Percentiles rank a stretch among this genome's conserved stretches.
phyloP scores from a whole-genome alignment of 169 alveolate species.

The Plasmodium vivax region DNA sequence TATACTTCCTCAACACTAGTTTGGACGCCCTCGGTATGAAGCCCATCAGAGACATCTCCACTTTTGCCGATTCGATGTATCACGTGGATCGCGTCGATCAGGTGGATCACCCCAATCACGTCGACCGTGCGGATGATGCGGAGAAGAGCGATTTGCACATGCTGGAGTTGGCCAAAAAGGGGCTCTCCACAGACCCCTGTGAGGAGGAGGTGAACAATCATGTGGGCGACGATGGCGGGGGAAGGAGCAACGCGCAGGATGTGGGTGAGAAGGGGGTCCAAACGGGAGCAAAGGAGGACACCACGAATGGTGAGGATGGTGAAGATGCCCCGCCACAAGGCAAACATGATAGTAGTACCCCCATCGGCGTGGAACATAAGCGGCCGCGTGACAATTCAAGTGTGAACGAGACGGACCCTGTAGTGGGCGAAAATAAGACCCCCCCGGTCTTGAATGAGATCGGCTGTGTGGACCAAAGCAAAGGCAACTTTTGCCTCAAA shows the following conservation, averaged over 20 bases:
- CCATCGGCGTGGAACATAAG: not conserved
- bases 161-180: not conserved
- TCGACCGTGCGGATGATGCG: not conserved
- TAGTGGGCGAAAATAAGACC: not conserved
- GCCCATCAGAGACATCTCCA: not conserved
- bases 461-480: not conserved
- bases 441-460: not conserved
- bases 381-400: not conserved
- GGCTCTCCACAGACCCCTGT: not conserved
- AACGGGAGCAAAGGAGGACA: not conserved
- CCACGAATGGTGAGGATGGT: not conserved
- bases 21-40: not conserved
- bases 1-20: conserved; percentile 4
- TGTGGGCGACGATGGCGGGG: not conserved
- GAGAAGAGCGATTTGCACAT: not conserved
- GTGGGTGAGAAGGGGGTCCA: not conserved
- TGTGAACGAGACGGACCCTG: not conserved
- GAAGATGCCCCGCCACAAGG: not conserved
- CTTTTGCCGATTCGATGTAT: not conserved
- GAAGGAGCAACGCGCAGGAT: not conserved
- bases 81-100: not conserved
- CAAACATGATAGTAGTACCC: not conserved
- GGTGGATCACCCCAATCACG: not conserved
- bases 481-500: not conserved
- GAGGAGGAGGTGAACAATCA: not conserved